These are phyloP conservation scores for Boletus reticuloceps DNA, from an alignment of 768 basidiomycete species.

Conservation along the genomic window DNA sequence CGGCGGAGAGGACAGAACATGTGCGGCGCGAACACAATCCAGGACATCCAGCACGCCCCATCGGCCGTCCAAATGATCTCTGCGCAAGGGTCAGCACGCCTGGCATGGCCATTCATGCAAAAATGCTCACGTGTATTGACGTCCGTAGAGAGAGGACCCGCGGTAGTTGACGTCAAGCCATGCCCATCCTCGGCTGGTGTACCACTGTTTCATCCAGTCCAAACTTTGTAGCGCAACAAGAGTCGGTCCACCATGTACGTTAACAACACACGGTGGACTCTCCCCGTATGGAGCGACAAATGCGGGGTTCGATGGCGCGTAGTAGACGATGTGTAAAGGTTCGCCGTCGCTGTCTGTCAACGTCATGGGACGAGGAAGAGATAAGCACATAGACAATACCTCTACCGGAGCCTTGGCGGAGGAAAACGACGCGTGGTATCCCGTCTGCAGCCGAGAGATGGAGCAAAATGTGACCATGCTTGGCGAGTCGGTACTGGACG, in stretches of 20 bases:
- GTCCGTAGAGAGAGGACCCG: slow-evolving; percentile 3
- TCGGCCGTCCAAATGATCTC: not conserved
- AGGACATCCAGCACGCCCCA: slow-evolving; percentile 3
- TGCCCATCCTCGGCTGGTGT: slow-evolving; percentile 4
- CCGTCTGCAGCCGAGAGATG: not conserved
- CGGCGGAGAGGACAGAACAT: not conserved
- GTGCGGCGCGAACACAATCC: not conserved
- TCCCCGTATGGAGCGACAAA: not conserved
- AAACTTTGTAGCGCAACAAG: not conserved
- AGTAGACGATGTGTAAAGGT: not conserved
- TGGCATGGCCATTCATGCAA: not conserved
- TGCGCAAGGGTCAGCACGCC: not conserved
- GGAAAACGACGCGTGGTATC: not conserved
- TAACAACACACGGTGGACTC: not conserved
- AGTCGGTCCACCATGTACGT: slow-evolving; percentile 1
- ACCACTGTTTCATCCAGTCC: slow-evolving; percentile 3
- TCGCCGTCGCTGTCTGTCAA: not conserved
- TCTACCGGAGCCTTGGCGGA: not conserved
- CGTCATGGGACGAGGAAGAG: not conserved
- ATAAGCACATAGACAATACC: not conserved
- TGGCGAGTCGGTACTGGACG: not conserved
- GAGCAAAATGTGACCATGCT: not conserved
- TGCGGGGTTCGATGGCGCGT: not conserved
- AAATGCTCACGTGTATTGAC: not conserved
- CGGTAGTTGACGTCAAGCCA: slow-evolving; percentile 7